A percentile compares a stretch with the other conserved stretches of the same genome.
These are phyloP conservation scores for Xylaria multiplex DNA, from an alignment of 2,329 filamentous ascomycete genomes.

Conservation along the genomic window DNA sequence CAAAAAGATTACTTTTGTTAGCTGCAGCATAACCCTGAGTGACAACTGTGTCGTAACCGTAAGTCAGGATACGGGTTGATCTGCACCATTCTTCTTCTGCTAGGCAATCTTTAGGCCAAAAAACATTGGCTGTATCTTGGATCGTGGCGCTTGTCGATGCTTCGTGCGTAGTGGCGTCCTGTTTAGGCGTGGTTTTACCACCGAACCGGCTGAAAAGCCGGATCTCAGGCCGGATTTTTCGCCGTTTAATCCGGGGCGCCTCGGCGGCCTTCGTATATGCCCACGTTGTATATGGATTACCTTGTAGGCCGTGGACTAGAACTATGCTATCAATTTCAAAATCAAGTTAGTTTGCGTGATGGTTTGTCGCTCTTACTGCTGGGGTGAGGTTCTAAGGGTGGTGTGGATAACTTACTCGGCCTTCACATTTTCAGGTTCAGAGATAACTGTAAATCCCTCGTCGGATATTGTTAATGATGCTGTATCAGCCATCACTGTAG, in stretches of 20 bases:
- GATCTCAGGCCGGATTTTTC: neutral
- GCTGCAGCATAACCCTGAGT: neutral
- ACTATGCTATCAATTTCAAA: neutral
- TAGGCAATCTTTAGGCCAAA: neutral
- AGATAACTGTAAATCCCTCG: neutral
- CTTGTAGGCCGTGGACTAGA: neutral
- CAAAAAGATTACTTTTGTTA: conserved; percentile 1
- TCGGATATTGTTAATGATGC: neutral
- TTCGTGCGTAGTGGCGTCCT: neutral
- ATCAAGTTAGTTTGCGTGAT: too few relatives aligned
- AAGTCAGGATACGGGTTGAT: neutral
- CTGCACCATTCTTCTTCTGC: conserved; percentile 5
- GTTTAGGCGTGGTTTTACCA: neutral
- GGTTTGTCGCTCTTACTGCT: too few relatives aligned
- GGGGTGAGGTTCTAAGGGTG: too few relatives aligned
- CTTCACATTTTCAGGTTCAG: neutral
- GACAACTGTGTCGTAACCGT: neutral
- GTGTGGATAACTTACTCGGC: neutral
- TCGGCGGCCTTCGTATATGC: too few relatives aligned
- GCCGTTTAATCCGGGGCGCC: neutral
- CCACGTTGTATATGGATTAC: neutral
- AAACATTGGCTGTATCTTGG: neutral
- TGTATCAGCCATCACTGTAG: neutral
- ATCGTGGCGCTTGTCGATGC: neutral
- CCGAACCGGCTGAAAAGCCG: neutral